These are phyloP conservation scores for Tricholoma matsutake DNA, from an alignment of 768 basidiomycete genomes.

Conservation along the genomic window DNA sequence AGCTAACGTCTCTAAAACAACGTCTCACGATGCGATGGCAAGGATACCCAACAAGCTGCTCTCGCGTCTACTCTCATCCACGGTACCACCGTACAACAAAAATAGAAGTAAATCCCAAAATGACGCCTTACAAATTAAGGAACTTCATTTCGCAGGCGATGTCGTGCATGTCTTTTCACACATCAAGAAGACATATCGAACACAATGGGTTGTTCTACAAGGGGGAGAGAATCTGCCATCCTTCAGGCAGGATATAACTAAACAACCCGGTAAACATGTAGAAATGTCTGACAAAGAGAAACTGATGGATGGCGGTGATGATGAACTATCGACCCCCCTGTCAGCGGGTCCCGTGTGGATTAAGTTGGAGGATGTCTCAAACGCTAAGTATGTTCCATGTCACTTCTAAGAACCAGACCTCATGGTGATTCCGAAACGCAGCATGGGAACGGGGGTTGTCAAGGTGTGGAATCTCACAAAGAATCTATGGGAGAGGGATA, in stretches of 20 bases:
- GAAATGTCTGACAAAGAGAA: conserved; percentile 16
- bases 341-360: conserved; percentile 45
- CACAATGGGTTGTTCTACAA: conserved; percentile 66
- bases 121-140: conserved; percentile 32
- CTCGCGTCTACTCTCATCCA: conserved; percentile 35
- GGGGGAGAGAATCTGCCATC: conserved; percentile 50
- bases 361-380: conserved; percentile 47
- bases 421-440: conserved; percentile 25
- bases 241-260: conserved; percentile 10
- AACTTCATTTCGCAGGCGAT: conserved; percentile 53
- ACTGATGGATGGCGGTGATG: not conserved
- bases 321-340: not conserved
- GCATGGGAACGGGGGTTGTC: conserved; percentile 70
- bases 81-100: conserved; percentile 18
- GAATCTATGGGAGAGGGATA: conserved; percentile 41
- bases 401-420: conserved; percentile 11
- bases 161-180: conserved; percentile 88
- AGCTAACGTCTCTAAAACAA: conserved; percentile 47
- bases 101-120: conserved; percentile 5
- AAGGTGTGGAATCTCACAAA: conserved; percentile 69
- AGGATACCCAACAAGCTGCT: conserved; percentile 38
- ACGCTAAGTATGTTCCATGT: conserved; percentile 54
- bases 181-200: conserved; percentile 81
- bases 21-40: conserved; percentile 38
- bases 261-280: conserved; percentile 10